phyloP scores from a whole-genome alignment of 2,329 filamentous ascomycete genomes.

The Colletotrichum ledebouriae region DNA sequence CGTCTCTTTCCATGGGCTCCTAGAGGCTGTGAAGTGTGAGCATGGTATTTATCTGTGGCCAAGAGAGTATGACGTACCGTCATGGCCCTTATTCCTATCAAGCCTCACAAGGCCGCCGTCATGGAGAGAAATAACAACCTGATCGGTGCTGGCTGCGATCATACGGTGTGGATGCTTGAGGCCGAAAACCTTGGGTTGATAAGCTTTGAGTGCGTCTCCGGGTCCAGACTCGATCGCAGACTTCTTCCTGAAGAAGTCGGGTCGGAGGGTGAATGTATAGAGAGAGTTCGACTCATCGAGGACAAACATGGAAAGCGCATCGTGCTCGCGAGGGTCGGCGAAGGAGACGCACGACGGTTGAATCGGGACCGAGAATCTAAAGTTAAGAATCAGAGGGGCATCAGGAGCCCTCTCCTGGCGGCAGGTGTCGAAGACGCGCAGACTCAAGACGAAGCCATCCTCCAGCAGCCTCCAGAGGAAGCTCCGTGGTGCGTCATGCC shows the following conservation, averaged over 20 bases:
- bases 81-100: conserved; percentile 67
- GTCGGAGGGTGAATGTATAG: conserved; percentile 85
- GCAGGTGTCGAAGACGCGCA: conserved; percentile 85
- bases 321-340: conserved; percentile 82
- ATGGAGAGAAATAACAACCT: conserved; percentile 84
- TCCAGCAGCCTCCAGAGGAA: conserved; percentile 94
- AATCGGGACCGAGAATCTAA: conserved; percentile 82
- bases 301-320: conserved; percentile 83
- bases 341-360: conserved; percentile 84
- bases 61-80: conserved; percentile 55
- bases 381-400: conserved; percentile 80
- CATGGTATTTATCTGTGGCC: not conserved
- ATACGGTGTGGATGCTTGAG: conserved; percentile 87
- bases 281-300: conserved; percentile 84
- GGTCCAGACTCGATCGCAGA: conserved; percentile 79
- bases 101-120: conserved; percentile 83
- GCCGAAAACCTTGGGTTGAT: conserved; percentile 77
- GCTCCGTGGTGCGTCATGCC: conserved; percentile 81
- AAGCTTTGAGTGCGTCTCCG: conserved; percentile 82
- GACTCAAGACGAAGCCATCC: conserved; percentile 82
- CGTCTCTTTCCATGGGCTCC: conserved; percentile 75
- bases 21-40: conserved; percentile 48
- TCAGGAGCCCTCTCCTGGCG: conserved; percentile 76
- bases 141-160: conserved; percentile 78
- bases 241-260: conserved; percentile 82